Evolutionary conservation across 768 basidiomycete genomes (phyloP).

Genomic region (Rhizopogon roseolus): DNA sequence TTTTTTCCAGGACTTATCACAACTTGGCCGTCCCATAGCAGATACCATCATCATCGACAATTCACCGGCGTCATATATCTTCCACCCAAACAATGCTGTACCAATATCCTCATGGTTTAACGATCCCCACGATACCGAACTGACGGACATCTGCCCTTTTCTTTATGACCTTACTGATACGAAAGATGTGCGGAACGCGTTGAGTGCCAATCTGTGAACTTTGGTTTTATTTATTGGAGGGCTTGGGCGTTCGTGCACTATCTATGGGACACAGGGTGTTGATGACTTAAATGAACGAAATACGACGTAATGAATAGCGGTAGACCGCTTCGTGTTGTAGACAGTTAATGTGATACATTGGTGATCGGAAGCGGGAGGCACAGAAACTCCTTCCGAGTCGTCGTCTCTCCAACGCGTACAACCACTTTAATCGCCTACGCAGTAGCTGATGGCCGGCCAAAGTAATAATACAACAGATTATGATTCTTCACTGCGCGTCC

Average conservation of each 20-base stretch:
- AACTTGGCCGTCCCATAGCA: constrained; percentile 63
- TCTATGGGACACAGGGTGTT: background rate
- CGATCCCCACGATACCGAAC: constrained; percentile 70
- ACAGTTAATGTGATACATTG: background rate
- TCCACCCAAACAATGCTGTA: constrained; percentile 78
- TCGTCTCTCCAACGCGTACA: too few relatives aligned
- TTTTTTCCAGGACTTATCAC: constrained; percentile 56
- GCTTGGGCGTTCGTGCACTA: background rate
- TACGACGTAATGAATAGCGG: background rate
- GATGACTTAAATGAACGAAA: background rate
- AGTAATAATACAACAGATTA: too few relatives aligned
- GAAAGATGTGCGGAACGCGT: constrained; percentile 59
- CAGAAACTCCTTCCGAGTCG: too few relatives aligned
- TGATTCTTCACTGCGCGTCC: too few relatives aligned
- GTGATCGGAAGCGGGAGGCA: too few relatives aligned
- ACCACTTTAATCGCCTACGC: too few relatives aligned
- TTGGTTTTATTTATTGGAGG: background rate
- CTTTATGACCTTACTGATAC: constrained; percentile 57
- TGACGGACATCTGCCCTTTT: constrained; percentile 67
- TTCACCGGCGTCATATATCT: constrained; percentile 74
- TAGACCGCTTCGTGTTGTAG: background rate
- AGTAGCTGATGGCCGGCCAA: too few relatives aligned
- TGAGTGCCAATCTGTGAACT: constrained; percentile 32
- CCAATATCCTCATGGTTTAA: constrained; percentile 80
- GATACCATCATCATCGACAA: constrained; percentile 77